Conservation (phyloP, 2,329 filamentous ascomycete species). For the Sporothrix brunneoviolacea region DNA sequence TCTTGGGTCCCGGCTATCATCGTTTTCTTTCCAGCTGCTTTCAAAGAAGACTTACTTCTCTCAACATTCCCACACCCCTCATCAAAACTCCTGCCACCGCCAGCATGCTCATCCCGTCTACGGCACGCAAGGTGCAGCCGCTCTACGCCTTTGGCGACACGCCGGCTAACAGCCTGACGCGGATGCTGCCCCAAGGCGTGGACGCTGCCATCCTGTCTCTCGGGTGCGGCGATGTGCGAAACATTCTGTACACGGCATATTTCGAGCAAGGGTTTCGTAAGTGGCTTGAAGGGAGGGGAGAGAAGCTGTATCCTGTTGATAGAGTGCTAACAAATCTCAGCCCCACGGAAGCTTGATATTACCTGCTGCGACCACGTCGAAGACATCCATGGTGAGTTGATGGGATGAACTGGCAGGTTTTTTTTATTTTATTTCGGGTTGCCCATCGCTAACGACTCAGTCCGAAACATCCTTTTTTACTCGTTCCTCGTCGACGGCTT, state of each 20-base stretch:
- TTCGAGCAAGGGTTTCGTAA: conserved; percentile 32
- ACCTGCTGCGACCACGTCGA: conserved; percentile 50
- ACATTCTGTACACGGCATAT: conserved; percentile 49
- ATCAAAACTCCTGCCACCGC: not conserved
- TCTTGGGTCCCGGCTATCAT: no score
- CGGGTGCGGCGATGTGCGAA: conserved; percentile 50
- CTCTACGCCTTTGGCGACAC: conserved; percentile 49
- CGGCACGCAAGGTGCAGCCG: conserved; percentile 26
- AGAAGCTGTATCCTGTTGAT: no score
- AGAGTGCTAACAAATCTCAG: conserved; percentile 24
- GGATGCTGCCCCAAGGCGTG: conserved; percentile 41
- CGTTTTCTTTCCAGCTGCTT: no score
- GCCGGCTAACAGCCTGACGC: conserved; percentile 43
- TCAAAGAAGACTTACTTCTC: no score
- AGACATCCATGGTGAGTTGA: conserved; percentile 40
- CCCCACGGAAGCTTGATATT: conserved; percentile 40
- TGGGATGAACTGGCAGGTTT: not conserved
- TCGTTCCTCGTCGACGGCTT: conserved; percentile 42
- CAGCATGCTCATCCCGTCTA: conserved; percentile 32
- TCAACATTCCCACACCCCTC: not conserved
- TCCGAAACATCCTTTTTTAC: conserved; percentile 48
- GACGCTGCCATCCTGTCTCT: conserved; percentile 46
- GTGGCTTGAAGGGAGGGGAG: conserved; percentile 18
- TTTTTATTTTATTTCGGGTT: not conserved
- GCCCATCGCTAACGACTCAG: no score